Percentiles rank a stretch among this genome's conserved stretches.
Evolutionary conservation across 176 grass and related monocot genomes (phyloP).

Genomic region (Raddia guianensis): DNA sequence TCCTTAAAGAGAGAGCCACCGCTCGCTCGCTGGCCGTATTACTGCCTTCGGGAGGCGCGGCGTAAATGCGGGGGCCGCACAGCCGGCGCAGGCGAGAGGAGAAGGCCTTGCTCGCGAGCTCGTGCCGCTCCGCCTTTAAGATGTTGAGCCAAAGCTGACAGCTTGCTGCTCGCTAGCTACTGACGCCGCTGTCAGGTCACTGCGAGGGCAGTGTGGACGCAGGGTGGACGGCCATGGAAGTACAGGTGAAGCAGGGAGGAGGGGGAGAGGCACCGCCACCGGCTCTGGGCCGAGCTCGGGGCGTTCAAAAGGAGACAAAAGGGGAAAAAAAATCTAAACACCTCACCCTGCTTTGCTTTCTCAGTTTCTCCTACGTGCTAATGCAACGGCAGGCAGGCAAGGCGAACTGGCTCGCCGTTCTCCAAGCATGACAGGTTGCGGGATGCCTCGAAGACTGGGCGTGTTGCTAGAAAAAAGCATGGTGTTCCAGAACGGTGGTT

Average conservation of each 20-base stretch:
- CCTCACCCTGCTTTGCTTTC: not conserved
- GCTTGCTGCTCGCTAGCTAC: not conserved
- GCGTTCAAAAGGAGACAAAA: not conserved
- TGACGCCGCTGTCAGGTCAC: constrained; percentile 11
- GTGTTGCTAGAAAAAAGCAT: too few relatives aligned
- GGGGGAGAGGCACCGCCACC: not conserved
- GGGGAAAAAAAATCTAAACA: not conserved
- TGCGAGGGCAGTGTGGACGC: not conserved
- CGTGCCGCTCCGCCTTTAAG: not conserved
- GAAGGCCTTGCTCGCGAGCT: not conserved
- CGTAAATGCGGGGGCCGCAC: constrained; percentile 20
- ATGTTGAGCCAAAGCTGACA: not conserved
- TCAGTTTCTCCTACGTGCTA: too few relatives aligned
- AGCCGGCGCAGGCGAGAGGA: not conserved
- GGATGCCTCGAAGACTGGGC: not conserved
- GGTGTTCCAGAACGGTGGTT: too few relatives aligned
- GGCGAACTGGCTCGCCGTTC: too few relatives aligned
- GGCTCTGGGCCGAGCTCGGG: not conserved
- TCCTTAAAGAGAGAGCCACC: constrained; percentile 50
- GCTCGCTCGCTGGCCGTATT: constrained; percentile 16
- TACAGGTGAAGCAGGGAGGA: not conserved
- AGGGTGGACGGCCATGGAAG: not conserved
- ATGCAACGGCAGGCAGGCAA: too few relatives aligned
- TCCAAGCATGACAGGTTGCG: too few relatives aligned
- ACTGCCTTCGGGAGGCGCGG: constrained; percentile 40